phyloP scores from a whole-genome alignment of 2,329 filamentous ascomycete species.

The Podosphaera fusca region DNA sequence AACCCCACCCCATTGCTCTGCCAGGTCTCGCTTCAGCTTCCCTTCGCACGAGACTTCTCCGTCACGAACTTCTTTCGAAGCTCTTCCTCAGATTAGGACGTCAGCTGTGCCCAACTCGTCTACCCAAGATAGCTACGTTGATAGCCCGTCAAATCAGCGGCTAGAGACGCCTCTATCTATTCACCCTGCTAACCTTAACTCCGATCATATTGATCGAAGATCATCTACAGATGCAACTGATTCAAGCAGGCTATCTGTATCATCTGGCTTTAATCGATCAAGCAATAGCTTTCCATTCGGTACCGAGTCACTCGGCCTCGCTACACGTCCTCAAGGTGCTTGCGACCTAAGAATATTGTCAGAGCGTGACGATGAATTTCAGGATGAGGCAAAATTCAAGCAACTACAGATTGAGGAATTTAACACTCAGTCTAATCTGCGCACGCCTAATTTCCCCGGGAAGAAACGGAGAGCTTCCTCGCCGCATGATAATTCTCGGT shows the following conservation, averaged over 20 bases:
- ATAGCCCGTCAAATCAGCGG: conserved; percentile 15
- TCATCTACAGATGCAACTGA: conserved; percentile 14
- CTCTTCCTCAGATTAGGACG: conserved; percentile 15
- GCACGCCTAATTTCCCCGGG: conserved; percentile 19
- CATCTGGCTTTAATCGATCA: conserved; percentile 20
- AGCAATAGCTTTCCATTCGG: conserved; percentile 20
- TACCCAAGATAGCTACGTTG: conserved; percentile 10
- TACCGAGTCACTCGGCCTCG: conserved; percentile 27
- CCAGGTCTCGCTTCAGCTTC: conserved; percentile 13
- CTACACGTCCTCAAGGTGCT: conserved; percentile 31
- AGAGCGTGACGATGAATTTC: conserved; percentile 21
- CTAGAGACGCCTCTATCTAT: conserved; percentile 9
- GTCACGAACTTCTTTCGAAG: conserved; percentile 13
- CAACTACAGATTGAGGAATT: conserved; percentile 30
- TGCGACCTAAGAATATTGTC: conserved; percentile 31
- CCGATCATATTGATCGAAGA: conserved; percentile 11
- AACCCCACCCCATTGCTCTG: conserved; percentile 14
- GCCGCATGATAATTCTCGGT: conserved; percentile 26
- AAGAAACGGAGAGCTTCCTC: conserved; percentile 40
- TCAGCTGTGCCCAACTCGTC: conserved; percentile 15
- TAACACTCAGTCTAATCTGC: conserved; percentile 14
- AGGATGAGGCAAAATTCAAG: conserved; percentile 27
- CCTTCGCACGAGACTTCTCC: conserved; percentile 16
- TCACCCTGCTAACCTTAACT: background rate
- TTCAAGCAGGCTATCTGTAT: conserved; percentile 13